Conservation (phyloP, 2,329 filamentous ascomycete genomes). For the Alternaria metachromatica region DNA sequence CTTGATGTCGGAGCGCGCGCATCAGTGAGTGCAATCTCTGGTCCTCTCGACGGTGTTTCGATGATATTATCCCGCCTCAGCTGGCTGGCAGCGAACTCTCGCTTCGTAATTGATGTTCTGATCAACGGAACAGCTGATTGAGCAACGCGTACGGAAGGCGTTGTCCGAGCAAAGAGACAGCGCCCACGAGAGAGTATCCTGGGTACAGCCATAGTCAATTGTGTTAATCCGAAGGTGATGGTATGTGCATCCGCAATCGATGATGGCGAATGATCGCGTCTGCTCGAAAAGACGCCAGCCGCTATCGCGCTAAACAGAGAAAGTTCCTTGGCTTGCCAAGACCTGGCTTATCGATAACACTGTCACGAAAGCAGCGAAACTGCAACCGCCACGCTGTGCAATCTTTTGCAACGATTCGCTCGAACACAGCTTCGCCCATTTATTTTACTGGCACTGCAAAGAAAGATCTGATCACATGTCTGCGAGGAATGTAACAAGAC, state of each 20-base stretch:
- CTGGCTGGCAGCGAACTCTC: constrained; percentile 20
- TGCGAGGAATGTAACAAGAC: background rate
- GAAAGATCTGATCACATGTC: rapidly evolving
- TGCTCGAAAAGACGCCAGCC: background rate
- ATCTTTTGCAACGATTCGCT: background rate
- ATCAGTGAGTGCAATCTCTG: constrained; percentile 8
- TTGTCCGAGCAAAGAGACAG: constrained; percentile 17
- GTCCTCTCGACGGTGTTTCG: constrained; percentile 11
- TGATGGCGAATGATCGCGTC: background rate
- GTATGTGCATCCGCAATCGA: background rate
- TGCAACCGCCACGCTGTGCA: background rate
- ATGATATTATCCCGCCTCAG: constrained; percentile 6
- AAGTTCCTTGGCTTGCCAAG: constrained; percentile 3
- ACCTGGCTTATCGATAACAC: constrained; percentile 9
- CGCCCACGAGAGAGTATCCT: constrained; percentile 16
- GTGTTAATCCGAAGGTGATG: background rate
- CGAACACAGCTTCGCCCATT: background rate
- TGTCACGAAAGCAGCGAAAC: background rate
- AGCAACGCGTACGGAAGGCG: constrained; percentile 14
- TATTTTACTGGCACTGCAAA: rapidly evolving
- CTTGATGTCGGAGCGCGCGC: background rate
- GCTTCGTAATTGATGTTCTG: constrained; percentile 14
- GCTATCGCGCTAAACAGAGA: background rate
- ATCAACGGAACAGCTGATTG: constrained; percentile 13
- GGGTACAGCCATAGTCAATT: constrained; percentile 21